A percentile compares a stretch with the other conserved stretches of the same genome.
Evolutionary conservation across 805 yeast genomes (phyloP).

Genomic region (Kregervanrija pseudodelftensis): DNA sequence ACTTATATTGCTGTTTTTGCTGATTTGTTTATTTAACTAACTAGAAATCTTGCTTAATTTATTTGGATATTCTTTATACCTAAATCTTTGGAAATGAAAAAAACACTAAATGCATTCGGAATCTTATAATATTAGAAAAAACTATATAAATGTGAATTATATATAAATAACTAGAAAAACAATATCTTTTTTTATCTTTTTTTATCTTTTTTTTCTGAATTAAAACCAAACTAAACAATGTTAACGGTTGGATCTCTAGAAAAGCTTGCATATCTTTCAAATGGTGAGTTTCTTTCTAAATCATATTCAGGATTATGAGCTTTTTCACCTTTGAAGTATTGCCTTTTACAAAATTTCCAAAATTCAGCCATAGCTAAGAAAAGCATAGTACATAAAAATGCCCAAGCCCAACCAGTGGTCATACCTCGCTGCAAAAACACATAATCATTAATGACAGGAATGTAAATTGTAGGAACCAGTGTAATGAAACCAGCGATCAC

Average conservation of each 20-base stretch:
- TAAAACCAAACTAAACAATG: too few species aligned
- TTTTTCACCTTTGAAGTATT: conserved; percentile 33
- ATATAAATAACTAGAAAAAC: background rate
- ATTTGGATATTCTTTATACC: too few species aligned
- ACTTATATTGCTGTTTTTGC: background rate
- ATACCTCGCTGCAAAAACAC: conserved; percentile 72
- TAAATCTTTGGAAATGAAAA: too few species aligned
- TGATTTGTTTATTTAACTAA: too few species aligned
- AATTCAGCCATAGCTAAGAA: conserved; percentile 57
- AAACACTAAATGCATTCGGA: too few species aligned
- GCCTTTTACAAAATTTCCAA: conserved; percentile 63
- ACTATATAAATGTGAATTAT: background rate
- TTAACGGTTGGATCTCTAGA: conserved; percentile 42
- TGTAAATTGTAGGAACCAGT: conserved; percentile 76
- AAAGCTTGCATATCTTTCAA: conserved; percentile 53
- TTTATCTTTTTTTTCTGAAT: too few species aligned
- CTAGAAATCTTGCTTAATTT: background rate
- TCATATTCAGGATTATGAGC: conserved; percentile 58
- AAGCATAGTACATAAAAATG: conserved; percentile 49
- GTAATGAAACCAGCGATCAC: conserved; percentile 60
- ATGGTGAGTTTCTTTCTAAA: conserved; percentile 55
- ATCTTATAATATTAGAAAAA: too few species aligned
- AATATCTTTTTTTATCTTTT: background rate
- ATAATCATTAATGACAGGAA: conserved; percentile 75
- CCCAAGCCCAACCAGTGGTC: conserved; percentile 75